Evolutionary conservation across 148 eudicot species (phyloP), one percentile per base, ranked within the genome.

Genomic region (Amaranthus hypochondriacus): DNA sequence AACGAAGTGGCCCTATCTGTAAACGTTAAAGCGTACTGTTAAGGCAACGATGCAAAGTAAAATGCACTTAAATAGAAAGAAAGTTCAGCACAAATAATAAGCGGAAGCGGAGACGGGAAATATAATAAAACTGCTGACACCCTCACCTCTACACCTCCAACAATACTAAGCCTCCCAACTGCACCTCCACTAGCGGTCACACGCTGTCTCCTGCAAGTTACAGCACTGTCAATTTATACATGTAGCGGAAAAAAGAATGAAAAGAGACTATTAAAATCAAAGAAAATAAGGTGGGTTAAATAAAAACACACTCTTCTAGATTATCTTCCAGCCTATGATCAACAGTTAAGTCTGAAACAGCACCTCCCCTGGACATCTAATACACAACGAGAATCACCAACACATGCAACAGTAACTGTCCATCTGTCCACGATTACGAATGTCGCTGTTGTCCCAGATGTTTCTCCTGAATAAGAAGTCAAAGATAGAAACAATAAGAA

Each of bases 271-370:
- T 46, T 7, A 12, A 64, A 46, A 9, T 5, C 3, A 46, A 44
- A 11, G 7, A 62, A 14, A 65, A 14, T 48, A 48, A 48, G 14
- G 18, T 7, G 11, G 47, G 21, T 12, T n/a, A 11, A 11, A 68
- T 66, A 61, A 72, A 69, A 18, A 80, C 89, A 53, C 70, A 91
- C 93, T 92, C 97, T 81, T 90, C 97, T 2, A 44, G 80, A 76
- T 92, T 92, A 21, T 92, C 97, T 80, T 92, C 97, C 66, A 92
- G 92, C 69, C 97, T 85, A 76, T 90, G 97, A 76, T 92, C 97
- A 72, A 92, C 97, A 7, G 96, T 90, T 73, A 92, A 78, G 66
- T 73, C 87, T 15, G 92, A 84, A 54, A 90, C 84, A 47, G 82
- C 78, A 18, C 86, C 88, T 62, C 91, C 91, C 95, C 64, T 83